Base-by-base conservation (phyloP, 2,329 filamentous ascomycete genomes). In the Talaromyces sp. region DNA sequence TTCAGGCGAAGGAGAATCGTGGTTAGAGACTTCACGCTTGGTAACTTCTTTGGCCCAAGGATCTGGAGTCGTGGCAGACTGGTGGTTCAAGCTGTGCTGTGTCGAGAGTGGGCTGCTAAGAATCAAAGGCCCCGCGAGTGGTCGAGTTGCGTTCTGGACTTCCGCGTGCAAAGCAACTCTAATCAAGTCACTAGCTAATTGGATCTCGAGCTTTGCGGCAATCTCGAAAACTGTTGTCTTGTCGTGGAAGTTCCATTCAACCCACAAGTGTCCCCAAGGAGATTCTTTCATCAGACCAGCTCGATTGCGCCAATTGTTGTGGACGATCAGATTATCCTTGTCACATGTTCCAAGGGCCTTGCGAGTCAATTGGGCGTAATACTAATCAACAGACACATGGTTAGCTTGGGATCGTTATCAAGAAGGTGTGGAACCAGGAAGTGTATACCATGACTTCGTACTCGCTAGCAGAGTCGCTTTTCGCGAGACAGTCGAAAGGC, bases 401-500 rank as follows among this genome's bases (percentile, higher is more conserved):
- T 65, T 62, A 61, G 50, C 58, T 31, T 56, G 24, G 33, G 24
- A 59, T 31, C 8, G 2, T 37, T 24, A 39, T 37, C n/a, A 56
- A 10, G 13, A 33, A 22, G 22, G 19, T 37, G 7, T 37, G 19
- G n/a, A 58, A 27, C 22, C 22, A 24, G 37, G 24, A 3, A 33
- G 3, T 60, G 60, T n/a, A 48, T 73, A 78, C 77, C 69, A 70
- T 67, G 50, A 76, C 61, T 0, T 68, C 64, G 2, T 67, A 59
- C 27, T 72, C 63, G 31, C 67, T 61, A n/a, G 68, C 67, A 11
- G 68, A 67, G 2, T 70, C 69, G 57, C 72, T 64, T 16, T 69
- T 75, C 31, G 67, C 70, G 16, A 79, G 65, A 1, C 74, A 73
- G 52, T 81, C 78, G 60, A 80, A 80, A 0, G 79, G 77, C 71